These are phyloP conservation scores for Vigna reflexopilosa DNA, from an alignment of 306 rosid species.

Conservation along the genomic window DNA sequence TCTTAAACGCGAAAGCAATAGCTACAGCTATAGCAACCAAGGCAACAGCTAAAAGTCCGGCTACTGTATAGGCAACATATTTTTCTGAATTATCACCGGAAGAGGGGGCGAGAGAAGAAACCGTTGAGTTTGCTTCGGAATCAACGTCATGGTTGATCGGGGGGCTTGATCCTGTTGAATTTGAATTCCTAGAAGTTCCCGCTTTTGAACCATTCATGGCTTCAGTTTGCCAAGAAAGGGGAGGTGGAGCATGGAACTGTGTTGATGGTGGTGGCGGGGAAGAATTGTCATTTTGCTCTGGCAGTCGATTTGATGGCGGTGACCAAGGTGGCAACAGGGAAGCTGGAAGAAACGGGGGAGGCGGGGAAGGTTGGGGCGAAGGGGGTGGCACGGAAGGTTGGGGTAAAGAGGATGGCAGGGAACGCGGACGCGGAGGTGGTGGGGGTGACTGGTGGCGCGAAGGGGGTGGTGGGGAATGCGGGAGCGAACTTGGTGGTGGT, in stretches of 20 bases:
- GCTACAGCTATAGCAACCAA: conserved; percentile 53
- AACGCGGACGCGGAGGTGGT: not conserved
- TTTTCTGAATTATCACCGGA: conserved; percentile 40
- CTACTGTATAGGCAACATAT: conserved; percentile 56
- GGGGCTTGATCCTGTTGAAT: not conserved
- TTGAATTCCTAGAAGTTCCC: not conserved
- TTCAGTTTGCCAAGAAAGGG: conserved; percentile 7
- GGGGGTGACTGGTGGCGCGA: too few relatives aligned
- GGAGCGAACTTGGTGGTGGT: too few relatives aligned
- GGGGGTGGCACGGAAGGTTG: not conserved
- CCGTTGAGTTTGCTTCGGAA: conserved; percentile 5
- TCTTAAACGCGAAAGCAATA: conserved; percentile 43
- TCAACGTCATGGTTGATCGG: not conserved
- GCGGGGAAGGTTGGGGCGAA: not conserved
- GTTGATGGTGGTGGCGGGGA: conserved; percentile 40
- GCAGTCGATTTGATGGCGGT: not conserved
- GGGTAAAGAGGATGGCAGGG: conserved; percentile 34
- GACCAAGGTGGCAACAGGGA: not conserved
- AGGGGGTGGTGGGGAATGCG: too few relatives aligned
- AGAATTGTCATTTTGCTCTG: not conserved
- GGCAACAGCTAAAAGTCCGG: conserved; percentile 56
- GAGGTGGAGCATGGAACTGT: conserved; percentile 19
- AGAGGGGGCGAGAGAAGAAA: conserved; percentile 11
- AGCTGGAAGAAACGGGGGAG: too few relatives aligned
- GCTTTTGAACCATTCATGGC: conserved; percentile 3